Conservation (phyloP, 2,329 filamentous ascomycete genomes). For the Penicillium brasilianum region DNA sequence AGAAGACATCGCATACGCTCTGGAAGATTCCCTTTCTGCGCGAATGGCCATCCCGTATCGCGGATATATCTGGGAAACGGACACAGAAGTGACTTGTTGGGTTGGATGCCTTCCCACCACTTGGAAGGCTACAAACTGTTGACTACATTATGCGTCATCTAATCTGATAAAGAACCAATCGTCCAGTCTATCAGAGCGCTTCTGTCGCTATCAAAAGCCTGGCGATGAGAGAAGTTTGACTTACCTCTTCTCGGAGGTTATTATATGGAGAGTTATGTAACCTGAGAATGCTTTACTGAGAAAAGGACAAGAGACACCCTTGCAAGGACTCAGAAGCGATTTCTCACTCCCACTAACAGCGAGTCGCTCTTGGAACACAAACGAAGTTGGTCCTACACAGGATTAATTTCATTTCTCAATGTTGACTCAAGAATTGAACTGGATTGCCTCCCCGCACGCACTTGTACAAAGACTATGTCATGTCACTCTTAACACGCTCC, state of each 20-base stretch:
- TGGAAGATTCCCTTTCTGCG: not conserved
- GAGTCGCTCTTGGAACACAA: not conserved
- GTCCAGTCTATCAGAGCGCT: not conserved
- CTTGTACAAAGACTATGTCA: not conserved
- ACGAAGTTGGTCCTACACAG: too few species aligned
- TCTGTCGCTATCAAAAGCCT: not conserved
- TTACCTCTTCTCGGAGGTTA: not conserved
- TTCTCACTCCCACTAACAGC: not conserved
- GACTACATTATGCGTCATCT: not conserved
- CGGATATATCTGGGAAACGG: not conserved
- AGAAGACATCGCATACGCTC: not conserved
- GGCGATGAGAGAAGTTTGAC: not conserved
- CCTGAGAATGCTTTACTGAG: too few species aligned
- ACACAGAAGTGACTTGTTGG: not conserved
- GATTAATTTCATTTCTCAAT: not conserved
- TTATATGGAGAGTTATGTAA: not conserved
- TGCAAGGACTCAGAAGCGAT: not conserved
- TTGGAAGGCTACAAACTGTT: not conserved
- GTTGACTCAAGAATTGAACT: not conserved
- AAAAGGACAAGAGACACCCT: too few species aligned
- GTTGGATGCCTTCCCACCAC: not conserved
- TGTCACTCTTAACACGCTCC: conserved; percentile 1
- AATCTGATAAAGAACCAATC: not conserved
- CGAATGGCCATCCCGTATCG: not conserved
- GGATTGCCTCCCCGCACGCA: not conserved